Percentiles rank a stretch among this genome's conserved stretches.
These are phyloP conservation scores for Mycosarcoma maydis DNA, from an alignment of 1,284 basidiomycete species.

Conservation along the genomic window DNA sequence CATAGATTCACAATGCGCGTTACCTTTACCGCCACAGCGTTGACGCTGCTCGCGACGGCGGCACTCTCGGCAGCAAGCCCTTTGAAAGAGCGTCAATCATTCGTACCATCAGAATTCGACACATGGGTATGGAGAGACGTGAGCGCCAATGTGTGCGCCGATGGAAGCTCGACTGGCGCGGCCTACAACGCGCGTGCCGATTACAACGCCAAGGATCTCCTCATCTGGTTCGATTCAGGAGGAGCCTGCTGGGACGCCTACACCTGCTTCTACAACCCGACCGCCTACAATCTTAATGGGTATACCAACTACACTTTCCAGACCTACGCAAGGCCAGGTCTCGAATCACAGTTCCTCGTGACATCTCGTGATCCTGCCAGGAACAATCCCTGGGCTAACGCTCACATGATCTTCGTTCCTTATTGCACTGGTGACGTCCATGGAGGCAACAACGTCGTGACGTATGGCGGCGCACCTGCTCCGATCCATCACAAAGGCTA, in stretches of 20 bases:
- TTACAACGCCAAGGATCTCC: slow-evolving; percentile 17
- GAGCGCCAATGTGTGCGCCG: slow-evolving; percentile 21
- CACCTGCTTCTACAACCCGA: slow-evolving; percentile 18
- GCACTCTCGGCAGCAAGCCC: slow-evolving; percentile 4
- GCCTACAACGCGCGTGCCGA: slow-evolving; percentile 23
- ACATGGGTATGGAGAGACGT: slow-evolving; percentile 25
- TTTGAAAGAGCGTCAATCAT: background rate
- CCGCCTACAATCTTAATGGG: slow-evolving; percentile 14
- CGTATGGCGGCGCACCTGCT: slow-evolving; percentile 16
- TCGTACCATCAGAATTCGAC: slow-evolving; percentile 18
- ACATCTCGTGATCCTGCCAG: slow-evolving; percentile 22
- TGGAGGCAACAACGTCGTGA: slow-evolving; percentile 16
- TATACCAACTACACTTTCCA: slow-evolving; percentile 21
- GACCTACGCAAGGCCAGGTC: background rate
- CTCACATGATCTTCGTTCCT: slow-evolving; percentile 27
- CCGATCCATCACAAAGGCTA: slow-evolving; percentile 35
- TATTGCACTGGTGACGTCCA: slow-evolving; percentile 38
- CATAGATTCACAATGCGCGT: slow-evolving; percentile 10
- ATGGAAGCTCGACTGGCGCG: slow-evolving; percentile 26
- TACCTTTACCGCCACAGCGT: background rate
- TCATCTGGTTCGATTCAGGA: slow-evolving; percentile 28
- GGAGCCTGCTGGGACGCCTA: slow-evolving; percentile 32
- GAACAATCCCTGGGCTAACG: slow-evolving; percentile 17
- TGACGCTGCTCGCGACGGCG: background rate
- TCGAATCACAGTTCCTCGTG: slow-evolving; percentile 19